phyloP scores from a whole-genome alignment of 164 flowering plant genomes.

The Santalum album region DNA sequence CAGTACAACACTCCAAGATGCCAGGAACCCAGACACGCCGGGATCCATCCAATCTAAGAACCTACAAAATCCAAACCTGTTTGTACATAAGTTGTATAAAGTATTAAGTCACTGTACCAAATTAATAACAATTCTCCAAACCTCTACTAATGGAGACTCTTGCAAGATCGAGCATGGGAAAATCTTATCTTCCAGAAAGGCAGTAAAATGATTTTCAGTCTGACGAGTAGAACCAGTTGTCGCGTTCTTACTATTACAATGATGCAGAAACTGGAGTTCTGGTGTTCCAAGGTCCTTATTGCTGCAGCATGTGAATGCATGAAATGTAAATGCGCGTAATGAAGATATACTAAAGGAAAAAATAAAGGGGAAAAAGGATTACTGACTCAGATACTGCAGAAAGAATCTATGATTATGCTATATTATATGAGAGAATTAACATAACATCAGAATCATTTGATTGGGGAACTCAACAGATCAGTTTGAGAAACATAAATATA shows the following conservation, averaged over 20 bases:
- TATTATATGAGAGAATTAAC: neutral
- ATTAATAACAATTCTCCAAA: conserved; percentile 3
- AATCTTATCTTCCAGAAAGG: conserved; percentile 11
- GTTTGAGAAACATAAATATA: neutral
- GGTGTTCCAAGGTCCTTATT: neutral
- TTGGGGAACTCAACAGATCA: neutral
- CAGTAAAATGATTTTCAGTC: conserved; percentile 9
- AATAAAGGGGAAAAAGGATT: neutral
- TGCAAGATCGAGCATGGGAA: conserved; percentile 21
- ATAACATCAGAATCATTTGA: too few species aligned
- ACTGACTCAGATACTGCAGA: too few species aligned
- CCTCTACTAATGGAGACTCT: conserved; percentile 30
- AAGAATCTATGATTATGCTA: neutral
- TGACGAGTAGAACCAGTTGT: conserved; percentile 1
- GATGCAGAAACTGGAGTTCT: neutral
- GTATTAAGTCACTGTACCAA: neutral
- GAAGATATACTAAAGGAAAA: neutral
- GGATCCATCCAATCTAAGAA: conserved; percentile 17
- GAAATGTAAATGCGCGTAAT: neutral
- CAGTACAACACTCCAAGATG: conserved; percentile 12
- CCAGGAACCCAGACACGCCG: conserved; percentile 22
- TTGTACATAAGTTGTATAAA: conserved; percentile 1
- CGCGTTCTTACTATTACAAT: neutral
- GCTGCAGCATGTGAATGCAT: conserved; percentile 7
- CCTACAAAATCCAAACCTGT: conserved; percentile 13